Conservation (phyloP, 1,139 yeast species). For the Pichia sp. region DNA sequence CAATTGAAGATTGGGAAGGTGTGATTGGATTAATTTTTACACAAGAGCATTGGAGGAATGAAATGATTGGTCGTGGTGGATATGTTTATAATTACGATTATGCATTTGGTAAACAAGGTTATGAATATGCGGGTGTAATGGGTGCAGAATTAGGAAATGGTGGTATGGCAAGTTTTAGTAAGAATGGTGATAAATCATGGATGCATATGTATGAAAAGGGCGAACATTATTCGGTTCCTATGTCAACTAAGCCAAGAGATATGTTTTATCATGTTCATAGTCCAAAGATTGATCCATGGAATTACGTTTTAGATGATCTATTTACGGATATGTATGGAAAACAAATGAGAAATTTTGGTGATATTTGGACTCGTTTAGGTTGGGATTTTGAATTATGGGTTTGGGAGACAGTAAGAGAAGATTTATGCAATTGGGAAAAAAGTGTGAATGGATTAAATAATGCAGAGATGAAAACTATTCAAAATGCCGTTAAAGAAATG, state of each 20-base stretch:
- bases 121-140: conserved; percentile 10
- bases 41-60: conserved; percentile 14
- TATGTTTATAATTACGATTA: conserved; percentile 21
- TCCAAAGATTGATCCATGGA: conserved; percentile 33
- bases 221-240: conserved; percentile 6
- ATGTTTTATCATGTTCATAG: conserved; percentile 38
- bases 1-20: conserved; percentile 20
- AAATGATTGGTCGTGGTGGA: conserved; percentile 7
- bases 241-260: conserved; percentile 15
- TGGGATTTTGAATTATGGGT: conserved; percentile 22
- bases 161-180: conserved; percentile 3
- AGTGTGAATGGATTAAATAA: conserved; percentile 6
- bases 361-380: conserved; percentile 15
- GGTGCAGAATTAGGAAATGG: conserved; percentile 13
- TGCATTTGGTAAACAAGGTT: conserved; percentile 18
- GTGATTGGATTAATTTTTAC: conserved; percentile 12
- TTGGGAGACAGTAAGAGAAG: conserved; percentile 19
- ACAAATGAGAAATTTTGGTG: conserved; percentile 21
- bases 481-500: too few species aligned
- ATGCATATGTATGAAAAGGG: conserved; percentile 3
- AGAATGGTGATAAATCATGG: conserved; percentile 12
- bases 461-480: too few species aligned
- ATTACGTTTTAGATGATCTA: conserved; percentile 16
- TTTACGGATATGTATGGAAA: conserved; percentile 14
- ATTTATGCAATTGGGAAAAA: conserved; percentile 17